A percentile compares a stretch with the other conserved stretches of the same genome.
Evolutionary conservation across 2,329 filamentous ascomycete genomes (phyloP).

Genomic region (Berkeleyomyces rouxiae): DNA sequence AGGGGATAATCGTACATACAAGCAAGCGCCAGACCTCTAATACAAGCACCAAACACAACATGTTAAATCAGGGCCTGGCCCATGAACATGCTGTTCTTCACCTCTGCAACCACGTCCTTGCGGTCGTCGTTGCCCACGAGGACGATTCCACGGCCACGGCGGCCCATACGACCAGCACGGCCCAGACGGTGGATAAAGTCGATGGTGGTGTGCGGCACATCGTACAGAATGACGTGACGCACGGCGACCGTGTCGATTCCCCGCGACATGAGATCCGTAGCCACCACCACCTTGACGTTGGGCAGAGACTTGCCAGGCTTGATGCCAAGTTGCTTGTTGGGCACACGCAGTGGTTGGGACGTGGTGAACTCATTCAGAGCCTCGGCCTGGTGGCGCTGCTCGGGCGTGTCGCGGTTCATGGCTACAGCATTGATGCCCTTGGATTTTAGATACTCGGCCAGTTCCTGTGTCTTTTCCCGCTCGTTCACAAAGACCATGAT

Average conservation of each 20-base stretch:
- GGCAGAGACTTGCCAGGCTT: conserved; percentile 36
- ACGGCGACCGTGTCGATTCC: conserved; percentile 91
- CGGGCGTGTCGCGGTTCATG: conserved; percentile 67
- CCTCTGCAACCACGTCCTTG: conserved; percentile 78
- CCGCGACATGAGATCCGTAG: conserved; percentile 79
- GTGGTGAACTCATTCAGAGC: conserved; percentile 60
- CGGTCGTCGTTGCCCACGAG: conserved; percentile 79
- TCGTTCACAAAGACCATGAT: conserved; percentile 96
- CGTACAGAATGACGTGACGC: conserved; percentile 80
- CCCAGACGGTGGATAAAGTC: conserved; percentile 96
- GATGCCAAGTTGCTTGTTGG: conserved; percentile 24
- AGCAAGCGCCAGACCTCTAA: neutral
- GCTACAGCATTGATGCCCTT: conserved; percentile 85
- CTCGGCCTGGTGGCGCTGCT: conserved; percentile 54
- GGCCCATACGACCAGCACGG: conserved; percentile 79
- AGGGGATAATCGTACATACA: conserved; percentile 4
- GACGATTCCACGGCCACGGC: conserved; percentile 76
- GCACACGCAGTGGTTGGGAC: conserved; percentile 22
- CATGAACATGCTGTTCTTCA: conserved; percentile 76
- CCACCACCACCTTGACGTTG: conserved; percentile 82
- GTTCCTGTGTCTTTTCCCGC: conserved; percentile 68
- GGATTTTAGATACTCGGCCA: conserved; percentile 59
- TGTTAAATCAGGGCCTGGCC: conserved; percentile 57
- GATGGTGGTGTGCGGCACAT: conserved; percentile 94
- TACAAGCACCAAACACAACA: neutral